Base-by-base conservation (phyloP, 352 stramenopile species). In the Albugo laibachii region DNA sequence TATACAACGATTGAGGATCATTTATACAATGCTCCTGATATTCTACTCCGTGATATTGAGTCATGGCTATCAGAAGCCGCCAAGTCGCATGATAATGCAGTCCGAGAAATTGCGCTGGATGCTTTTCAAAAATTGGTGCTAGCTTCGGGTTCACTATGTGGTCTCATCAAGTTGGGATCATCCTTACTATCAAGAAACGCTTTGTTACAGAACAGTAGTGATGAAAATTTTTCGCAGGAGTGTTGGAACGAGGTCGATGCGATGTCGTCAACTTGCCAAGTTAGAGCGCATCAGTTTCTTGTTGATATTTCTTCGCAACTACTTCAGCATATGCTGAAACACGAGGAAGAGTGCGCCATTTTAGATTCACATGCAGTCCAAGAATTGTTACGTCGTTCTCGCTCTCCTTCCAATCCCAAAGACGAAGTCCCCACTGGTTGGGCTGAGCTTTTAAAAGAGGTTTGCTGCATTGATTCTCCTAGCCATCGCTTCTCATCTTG, bases 61-160 rank as follows among this genome's bases (percentile, higher is more conserved):
- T 46, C 65, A 20, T 92, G 79, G 79, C 55, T 92, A 1, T 48
- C 81, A 14, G 46, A 69, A 36, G 73, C 74, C 11, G 69, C 74
- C 5, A 48, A 71, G 5, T 88, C 74, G 11, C 36, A 56, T 2
- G 55, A 57, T 1, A 38, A 55, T 27, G 54, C 66, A 19, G 55
- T 87, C 8, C 69, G 79, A 27, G 69, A 85, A 45, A 59, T 80
- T 2, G 67, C 76, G 0, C 50, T 87, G 8, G 44, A 71, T 45
- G 71, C 66, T 13, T 54, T 88, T 1, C 59, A 86, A 39, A 66
- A 61, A 16, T 27, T 92, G 19, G 58, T 66, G 15, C 62, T 92
- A 6, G 69, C 73, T 21, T 88, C 72, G 11, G 79, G 79, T 12
- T 92, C 79, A 3, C 57, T 92, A 11, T 91, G 77, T 47, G 72